A percentile compares a stretch with the other conserved stretches of the same genome.
Conservation (phyloP, 345 rosid species). For the Eucalyptus cloeziana region DNA sequence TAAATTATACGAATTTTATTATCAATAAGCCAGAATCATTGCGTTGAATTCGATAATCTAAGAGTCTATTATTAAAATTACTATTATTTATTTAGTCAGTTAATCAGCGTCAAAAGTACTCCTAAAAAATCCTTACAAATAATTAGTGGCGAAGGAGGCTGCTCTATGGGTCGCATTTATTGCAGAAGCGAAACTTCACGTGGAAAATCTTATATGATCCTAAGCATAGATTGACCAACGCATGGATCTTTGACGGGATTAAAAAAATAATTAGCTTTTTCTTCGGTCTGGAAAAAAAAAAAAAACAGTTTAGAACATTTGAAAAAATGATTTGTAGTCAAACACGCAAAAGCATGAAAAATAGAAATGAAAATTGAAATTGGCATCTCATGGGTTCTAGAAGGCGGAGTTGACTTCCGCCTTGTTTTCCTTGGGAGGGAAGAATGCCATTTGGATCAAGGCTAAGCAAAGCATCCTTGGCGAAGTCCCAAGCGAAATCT, state of each 20-base stretch:
- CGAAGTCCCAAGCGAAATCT: not conserved
- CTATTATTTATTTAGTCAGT: not conserved
- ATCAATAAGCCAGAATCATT: fast-evolving
- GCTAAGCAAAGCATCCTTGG: not conserved
- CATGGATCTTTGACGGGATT: not conserved
- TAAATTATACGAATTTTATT: too few relatives aligned
- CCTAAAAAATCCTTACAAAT: not conserved
- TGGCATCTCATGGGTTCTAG: not conserved
- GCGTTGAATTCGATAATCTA: not conserved
- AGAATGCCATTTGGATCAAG: not conserved
- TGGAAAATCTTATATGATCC: not conserved
- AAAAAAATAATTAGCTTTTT: not conserved
- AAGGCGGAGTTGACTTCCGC: not conserved
- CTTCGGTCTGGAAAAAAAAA: too few relatives aligned
- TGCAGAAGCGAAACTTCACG: not conserved
- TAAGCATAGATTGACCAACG: not conserved
- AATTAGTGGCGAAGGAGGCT: not conserved
- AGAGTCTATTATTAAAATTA: not conserved
- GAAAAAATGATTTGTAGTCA: not conserved
- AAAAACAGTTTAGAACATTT: not conserved
- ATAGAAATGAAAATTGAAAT: not conserved
- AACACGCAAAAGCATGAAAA: not conserved
- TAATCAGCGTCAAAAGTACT: not conserved
- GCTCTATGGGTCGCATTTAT: not conserved
- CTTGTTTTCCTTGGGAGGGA: not conserved